Evolutionary conservation across 192 early-diverging fungal genomes (phyloP), one percentile per base, ranked within the genome.

Genomic region (Rhizophagus sp.): DNA sequence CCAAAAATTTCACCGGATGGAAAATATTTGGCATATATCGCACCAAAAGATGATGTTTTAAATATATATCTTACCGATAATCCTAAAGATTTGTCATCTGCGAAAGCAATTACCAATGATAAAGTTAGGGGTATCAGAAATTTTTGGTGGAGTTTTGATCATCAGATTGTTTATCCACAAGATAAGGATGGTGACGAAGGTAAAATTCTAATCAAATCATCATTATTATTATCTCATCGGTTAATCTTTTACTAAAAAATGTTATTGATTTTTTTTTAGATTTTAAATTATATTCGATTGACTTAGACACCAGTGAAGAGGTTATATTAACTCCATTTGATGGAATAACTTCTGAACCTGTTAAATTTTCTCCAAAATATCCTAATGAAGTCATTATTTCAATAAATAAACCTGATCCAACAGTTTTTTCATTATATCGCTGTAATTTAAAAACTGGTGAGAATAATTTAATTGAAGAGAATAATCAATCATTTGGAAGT

Each of bases 111-210:
- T 44, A 85, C 84, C 15, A 76, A 84, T 62, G 83, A 81, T 33
- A 83, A 68, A 15, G 70, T 44, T 57, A 65, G 79, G 27, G 84
- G 82, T 33, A 84, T 85, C 1, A 17, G 79, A 67, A 25, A 30
- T n/a, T 85, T 36, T 49, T n/a, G n/a, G 22, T 85, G 84, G 84
- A 85, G 82, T 17, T 73, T 72, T 24, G 68, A 79, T 69, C 70
- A 80, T 22, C 79, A 81, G 30, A 74, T 85, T 50, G 65, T 85
- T 36, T 85, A 79, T 27, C 24, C 24, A 69, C 79, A 76, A 36
- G 84, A 82, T 57, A 84, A 85, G 80, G 77, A 79, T 52, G 84
- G 83, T 75, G 80, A 84, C 17, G 83, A 84, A 63, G 80, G 84
- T 79, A 75, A 63, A 30, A 41, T 41, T 41, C 39, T 41, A 41